phyloP scores from a whole-genome alignment of 306 rosid genomes.

The Dryas alaskensis region DNA sequence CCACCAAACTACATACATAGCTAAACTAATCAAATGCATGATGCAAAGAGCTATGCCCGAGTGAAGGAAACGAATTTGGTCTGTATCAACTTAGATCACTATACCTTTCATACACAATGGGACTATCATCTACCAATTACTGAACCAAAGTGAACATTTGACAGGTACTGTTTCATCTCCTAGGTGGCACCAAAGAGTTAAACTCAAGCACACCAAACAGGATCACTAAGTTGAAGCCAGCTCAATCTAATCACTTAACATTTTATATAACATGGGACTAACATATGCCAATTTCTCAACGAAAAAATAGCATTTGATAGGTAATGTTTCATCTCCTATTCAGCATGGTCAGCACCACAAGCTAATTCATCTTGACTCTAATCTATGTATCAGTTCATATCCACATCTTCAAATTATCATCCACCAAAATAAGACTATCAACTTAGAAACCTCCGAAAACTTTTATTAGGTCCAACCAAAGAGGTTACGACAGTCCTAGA shows the following conservation, averaged over 20 bases:
- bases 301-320: not conserved
- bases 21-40: slow-evolving; percentile 11
- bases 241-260: not conserved
- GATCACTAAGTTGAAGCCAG: not conserved
- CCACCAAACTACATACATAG: not conserved
- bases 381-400: not conserved
- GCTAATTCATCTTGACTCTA: no score
- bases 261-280: not conserved
- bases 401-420: not conserved
- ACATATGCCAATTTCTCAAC: not conserved
- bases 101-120: not conserved
- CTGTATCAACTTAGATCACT: not conserved
- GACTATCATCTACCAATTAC: not conserved
- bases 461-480: not conserved
- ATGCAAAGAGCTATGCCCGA: slow-evolving; percentile 17
- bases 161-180: slow-evolving; percentile 7
- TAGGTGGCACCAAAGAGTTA: not conserved
- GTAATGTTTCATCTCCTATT: not conserved
- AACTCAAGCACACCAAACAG: not conserved
- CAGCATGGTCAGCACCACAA: no score
- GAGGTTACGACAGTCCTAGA: not conserved
- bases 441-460: no score
- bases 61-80: not conserved
- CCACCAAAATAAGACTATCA: not conserved
- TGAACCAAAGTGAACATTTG: not conserved